Evolutionary conservation across 164 flowering plant species (phyloP), one percentile per base, ranked within the genome.

Genomic region (Liriodendron chinense): DNA sequence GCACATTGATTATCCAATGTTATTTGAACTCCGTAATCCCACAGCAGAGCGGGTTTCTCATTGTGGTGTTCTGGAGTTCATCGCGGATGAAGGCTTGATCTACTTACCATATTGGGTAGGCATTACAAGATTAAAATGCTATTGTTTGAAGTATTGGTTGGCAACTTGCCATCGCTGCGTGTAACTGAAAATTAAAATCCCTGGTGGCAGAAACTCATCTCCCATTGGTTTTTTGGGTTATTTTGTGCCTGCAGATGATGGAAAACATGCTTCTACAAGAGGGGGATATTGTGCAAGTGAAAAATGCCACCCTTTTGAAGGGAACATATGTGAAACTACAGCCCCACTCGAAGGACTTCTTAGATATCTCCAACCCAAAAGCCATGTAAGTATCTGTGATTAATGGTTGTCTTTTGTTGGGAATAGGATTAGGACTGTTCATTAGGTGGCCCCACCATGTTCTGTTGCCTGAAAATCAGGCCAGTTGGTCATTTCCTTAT

Each of bases 281-380:
- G 83, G 99, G 99, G 69, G 97, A 89, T 64, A 83, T 85, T 69
- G 97, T 96, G 75, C 78, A 83, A 63, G 95, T 94, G 82, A 96
- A 92, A 81, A 94, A 94, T 83, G 94, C 82, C 50, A 89, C 98
- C 62, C 95, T 96, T 76, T 94, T 91, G 1, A 96, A 96, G 86
- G 99, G 98, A 74, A 90, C 83, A 57, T 96, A 96, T 83, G 98
- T 96, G 67, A 96, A 96, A 75, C 77, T 96, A 79, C 99, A 96
- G 80, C 99, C 99, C 3, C 99, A 96, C 78, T 91, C 98, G 16
- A 90, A 82, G 82, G 99, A 96, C 81, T 96, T 96, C 79, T 84
- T 96, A 84, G 98, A 94, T 82, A 92, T 94, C 57, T 92, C 99
- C 56, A 94, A 96, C 72, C 99, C 99, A n/a, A 96, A 92, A 85